Conservation (phyloP, 2,329 filamentous ascomycete species). For the Westerdykella ornata region DNA sequence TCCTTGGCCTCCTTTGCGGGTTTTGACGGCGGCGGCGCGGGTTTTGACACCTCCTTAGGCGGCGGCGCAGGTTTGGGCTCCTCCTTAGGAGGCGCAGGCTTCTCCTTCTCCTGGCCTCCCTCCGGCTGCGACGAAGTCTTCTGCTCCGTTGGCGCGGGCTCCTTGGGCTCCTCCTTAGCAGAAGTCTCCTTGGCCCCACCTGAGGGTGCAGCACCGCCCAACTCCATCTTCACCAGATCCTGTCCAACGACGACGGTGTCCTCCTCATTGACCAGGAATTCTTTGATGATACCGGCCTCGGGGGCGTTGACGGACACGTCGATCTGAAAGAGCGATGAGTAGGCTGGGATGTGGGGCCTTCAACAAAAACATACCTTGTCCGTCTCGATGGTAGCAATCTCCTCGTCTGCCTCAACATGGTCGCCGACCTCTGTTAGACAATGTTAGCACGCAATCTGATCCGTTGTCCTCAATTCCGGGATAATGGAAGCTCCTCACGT, state of each 20-base stretch:
- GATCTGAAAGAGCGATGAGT: conserved; percentile 56
- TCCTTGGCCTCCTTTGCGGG: conserved; percentile 32
- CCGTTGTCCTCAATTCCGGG: neutral
- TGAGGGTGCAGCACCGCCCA: conserved; percentile 49
- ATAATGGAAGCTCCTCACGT: conserved; percentile 39
- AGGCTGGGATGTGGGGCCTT: conserved; percentile 1
- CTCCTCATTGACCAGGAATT: conserved; percentile 85
- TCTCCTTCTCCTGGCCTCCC: conserved; percentile 43
- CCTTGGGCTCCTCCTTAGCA: conserved; percentile 53
- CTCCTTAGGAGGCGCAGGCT: conserved; percentile 34
- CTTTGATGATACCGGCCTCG: conserved; percentile 82
- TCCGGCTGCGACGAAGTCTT: conserved; percentile 51
- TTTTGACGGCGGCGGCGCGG: conserved; percentile 28
- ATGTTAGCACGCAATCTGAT: conserved; percentile 8
- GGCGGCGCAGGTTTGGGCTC: conserved; percentile 36
- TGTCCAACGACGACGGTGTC: conserved; percentile 94
- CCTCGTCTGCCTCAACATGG: conserved; percentile 89
- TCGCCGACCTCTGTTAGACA: conserved; percentile 65
- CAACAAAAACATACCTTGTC: conserved; percentile 65
- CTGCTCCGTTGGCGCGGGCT: conserved; percentile 52
- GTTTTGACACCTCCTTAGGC: conserved; percentile 36
- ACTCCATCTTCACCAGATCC: conserved; percentile 78
- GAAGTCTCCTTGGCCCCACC: conserved; percentile 50
- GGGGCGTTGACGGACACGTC: conserved; percentile 95
- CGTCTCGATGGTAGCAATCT: conserved; percentile 97